These are phyloP conservation scores for Paramyrothecium sp. DNA, from an alignment of 2,329 filamentous ascomycete genomes.

Conservation along the genomic window DNA sequence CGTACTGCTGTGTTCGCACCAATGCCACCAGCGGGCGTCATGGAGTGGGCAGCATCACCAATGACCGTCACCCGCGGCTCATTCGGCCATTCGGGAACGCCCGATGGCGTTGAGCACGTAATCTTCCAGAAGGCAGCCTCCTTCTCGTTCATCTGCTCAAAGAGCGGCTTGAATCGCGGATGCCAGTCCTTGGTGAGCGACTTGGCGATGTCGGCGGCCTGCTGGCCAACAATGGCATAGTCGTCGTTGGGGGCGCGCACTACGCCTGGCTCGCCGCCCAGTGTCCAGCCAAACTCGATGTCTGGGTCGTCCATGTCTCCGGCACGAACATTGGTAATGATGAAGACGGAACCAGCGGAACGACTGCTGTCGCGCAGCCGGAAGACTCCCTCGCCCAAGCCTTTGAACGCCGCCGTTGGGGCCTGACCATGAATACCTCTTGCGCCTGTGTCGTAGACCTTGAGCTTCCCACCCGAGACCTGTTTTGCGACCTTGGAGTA, in stretches of 20 bases:
- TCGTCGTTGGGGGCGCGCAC: conserved; percentile 59
- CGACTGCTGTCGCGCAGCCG: conserved; percentile 47
- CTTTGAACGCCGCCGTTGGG: conserved; percentile 59
- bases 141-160: conserved; percentile 54
- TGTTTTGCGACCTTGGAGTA: conserved; percentile 60
- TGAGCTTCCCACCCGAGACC: conserved; percentile 54
- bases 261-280: conserved; percentile 56
- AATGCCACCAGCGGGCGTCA: conserved; percentile 56
- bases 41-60: conserved; percentile 56
- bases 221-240: conserved; percentile 53
- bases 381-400: conserved; percentile 63
- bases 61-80: conserved; percentile 57
- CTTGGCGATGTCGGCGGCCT: conserved; percentile 58
- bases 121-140: conserved; percentile 68
- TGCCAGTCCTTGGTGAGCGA: conserved; percentile 54
- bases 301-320: conserved; percentile 57
- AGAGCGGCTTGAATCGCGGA: conserved; percentile 51
- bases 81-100: conserved; percentile 60
- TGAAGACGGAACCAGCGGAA: conserved; percentile 43
- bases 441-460: conserved; percentile 62
- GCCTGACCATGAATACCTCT: conserved; percentile 66
- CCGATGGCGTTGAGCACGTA: conserved; percentile 58
- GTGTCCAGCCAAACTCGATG: conserved; percentile 62
- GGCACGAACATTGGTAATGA: conserved; percentile 64
- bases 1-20: conserved; percentile 57